Conservation (phyloP, 2,329 filamentous ascomycete genomes). For the Colletotrichum aenigma region DNA sequence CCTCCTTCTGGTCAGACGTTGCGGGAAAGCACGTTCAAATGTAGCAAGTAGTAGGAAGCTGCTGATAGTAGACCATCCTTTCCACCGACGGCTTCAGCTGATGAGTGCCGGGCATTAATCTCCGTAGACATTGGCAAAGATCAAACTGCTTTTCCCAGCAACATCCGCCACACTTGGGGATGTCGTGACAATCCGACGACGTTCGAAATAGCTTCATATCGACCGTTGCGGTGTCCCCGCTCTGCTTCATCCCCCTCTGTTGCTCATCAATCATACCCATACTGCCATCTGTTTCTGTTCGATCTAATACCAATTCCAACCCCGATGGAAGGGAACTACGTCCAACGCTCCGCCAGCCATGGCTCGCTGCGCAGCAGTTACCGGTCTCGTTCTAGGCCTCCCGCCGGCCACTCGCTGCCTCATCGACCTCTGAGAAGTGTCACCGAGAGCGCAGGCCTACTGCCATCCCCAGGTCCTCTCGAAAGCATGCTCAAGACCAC, state of each 20-base stretch:
- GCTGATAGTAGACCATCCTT: fast-evolving
- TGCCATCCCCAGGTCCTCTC: constrained; percentile 57
- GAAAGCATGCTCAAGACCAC: constrained; percentile 70
- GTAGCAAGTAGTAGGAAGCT: neutral
- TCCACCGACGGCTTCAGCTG: neutral
- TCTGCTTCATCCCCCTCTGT: neutral
- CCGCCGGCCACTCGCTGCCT: constrained; percentile 18
- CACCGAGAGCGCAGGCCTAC: constrained; percentile 45
- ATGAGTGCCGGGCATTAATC: neutral
- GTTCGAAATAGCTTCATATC: constrained; percentile 12
- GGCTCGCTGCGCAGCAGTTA: constrained; percentile 39
- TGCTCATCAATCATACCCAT: constrained; percentile 7
- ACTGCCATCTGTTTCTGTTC: neutral
- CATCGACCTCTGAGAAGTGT: constrained; percentile 47
- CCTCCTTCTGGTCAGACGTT: neutral
- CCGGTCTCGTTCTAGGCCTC: constrained; percentile 28
- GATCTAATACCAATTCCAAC: neutral
- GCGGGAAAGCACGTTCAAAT: neutral
- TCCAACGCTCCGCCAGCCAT: constrained; percentile 41
- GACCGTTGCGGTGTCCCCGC: neutral
- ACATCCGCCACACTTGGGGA: neutral
- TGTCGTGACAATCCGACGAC: neutral
- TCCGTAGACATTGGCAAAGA: neutral
- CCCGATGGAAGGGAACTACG: constrained; percentile 32
- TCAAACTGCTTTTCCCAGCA: neutral